A percentile compares a stretch with the other conserved stretches of the same genome.
Evolutionary conservation across 257 asterid genomes (phyloP).

Genomic region (Rauvolfia tetraphylla): DNA sequence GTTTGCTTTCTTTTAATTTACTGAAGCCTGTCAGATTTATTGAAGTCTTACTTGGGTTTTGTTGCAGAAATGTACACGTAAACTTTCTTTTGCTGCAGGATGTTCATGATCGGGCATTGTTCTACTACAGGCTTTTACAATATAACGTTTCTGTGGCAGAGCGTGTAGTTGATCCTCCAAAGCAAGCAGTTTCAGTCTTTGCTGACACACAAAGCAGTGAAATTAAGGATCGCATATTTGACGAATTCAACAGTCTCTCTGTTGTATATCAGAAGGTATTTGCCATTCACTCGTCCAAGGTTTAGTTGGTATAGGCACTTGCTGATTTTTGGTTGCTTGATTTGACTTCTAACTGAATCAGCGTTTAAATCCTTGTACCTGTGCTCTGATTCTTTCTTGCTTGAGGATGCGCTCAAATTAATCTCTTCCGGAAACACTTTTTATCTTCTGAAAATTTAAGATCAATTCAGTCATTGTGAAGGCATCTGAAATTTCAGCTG

Average conservation of each 20-base stretch:
- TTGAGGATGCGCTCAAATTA: neutral
- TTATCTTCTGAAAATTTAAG: neutral
- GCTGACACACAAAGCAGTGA: constrained; percentile 96
- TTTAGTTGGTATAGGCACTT: neutral
- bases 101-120: constrained; percentile 95
- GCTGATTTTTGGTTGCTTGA: neutral
- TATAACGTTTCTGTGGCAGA: constrained; percentile 75
- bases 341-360: neutral
- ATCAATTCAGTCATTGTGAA: neutral
- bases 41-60: constrained; percentile 5
- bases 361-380: neutral
- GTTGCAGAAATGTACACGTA: neutral
- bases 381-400: neutral
- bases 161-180: constrained; percentile 93
- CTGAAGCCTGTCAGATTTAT: neutral
- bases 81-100: constrained; percentile 55
- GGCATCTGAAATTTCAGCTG: neutral
- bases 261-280: constrained; percentile 93
- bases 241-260: constrained; percentile 96
- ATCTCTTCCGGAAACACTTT: neutral
- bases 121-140: constrained; percentile 88
- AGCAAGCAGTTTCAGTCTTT: constrained; percentile 99
- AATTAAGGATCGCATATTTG: constrained; percentile 96
- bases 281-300: neutral
- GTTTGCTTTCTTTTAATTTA: constrained; percentile 30